These are phyloP conservation scores for Pichia pseudocactophila DNA, from an alignment of 805 yeast genomes.

Conservation along the genomic window DNA sequence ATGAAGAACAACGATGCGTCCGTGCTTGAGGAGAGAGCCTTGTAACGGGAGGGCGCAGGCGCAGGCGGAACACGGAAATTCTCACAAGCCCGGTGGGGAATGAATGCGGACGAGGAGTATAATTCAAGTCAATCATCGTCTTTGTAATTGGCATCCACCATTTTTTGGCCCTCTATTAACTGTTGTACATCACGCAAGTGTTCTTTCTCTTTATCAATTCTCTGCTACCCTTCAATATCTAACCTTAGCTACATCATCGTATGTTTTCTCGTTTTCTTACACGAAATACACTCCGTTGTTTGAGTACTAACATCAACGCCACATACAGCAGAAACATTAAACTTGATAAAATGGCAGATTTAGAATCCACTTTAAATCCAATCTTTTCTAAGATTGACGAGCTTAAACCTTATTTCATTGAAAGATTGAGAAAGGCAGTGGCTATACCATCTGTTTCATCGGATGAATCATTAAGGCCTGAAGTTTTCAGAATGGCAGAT, in stretches of 20 bases:
- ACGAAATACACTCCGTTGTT: background rate
- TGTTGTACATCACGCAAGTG: no score
- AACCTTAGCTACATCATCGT: background rate
- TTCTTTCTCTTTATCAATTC: no score
- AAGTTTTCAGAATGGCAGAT: constrained; percentile 84
- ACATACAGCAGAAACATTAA: background rate
- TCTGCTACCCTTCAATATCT: background rate
- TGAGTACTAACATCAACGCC: background rate
- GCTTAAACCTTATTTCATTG: constrained; percentile 65
- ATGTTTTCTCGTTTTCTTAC: background rate
- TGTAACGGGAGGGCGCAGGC: no score
- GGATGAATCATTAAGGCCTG: constrained; percentile 80
- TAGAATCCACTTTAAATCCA: constrained; percentile 25
- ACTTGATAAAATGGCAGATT: constrained; percentile 8
- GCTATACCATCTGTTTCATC: constrained; percentile 92
- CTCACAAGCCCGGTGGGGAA: no score
- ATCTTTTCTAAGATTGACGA: constrained; percentile 58
- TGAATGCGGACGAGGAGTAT: no score
- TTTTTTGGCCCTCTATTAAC: no score
- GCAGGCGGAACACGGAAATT: no score
- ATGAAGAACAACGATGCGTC: no score
- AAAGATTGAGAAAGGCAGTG: constrained; percentile 73
- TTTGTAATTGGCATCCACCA: no score
- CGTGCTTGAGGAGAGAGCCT: no score
- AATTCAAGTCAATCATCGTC: no score